Percentiles rank a stretch among this genome's conserved stretches.
Conservation (phyloP, 2,329 filamentous ascomycete species). For the Fusarium xylarioides region DNA sequence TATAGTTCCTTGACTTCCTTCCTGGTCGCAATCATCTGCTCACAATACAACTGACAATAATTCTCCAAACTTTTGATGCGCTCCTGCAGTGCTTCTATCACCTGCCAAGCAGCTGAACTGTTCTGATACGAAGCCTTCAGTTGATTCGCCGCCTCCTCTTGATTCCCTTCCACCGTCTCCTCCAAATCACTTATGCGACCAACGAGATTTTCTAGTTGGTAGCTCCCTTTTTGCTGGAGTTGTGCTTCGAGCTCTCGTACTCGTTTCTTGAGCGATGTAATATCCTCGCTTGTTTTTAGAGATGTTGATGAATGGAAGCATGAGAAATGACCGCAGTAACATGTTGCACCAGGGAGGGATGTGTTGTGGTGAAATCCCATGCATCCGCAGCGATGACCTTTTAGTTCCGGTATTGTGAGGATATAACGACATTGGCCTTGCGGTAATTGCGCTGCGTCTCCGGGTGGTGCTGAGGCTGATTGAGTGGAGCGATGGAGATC, state of each 20-base stretch:
- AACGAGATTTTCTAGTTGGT: neutral
- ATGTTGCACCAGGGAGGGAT: constrained; percentile 2
- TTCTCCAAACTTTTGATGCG: constrained; percentile 6
- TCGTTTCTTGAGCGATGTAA: neutral
- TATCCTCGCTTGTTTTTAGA: neutral
- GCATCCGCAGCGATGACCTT: constrained; percentile 17
- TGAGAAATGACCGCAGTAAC: constrained; percentile 17
- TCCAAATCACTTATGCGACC: constrained; percentile 2
- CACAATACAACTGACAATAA: neutral
- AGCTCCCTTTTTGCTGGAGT: neutral
- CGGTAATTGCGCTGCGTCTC: neutral
- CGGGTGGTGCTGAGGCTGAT: constrained; percentile 19
- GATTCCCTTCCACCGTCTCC: constrained; percentile 1
- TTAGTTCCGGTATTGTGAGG: constrained; percentile 13
- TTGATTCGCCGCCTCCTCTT: neutral
- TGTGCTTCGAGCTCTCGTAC: neutral
- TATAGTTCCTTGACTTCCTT: constrained; percentile 1
- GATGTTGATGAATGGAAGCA: constrained; percentile 13
- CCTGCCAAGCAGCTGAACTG: constrained; percentile 11
- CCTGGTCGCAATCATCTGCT: constrained; percentile 1
- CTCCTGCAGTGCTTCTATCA: constrained; percentile 5
- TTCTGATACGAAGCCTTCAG: constrained; percentile 16
- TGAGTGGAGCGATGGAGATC: constrained; percentile 7
- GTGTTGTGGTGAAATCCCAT: constrained; percentile 25
- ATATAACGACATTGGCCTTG: constrained; percentile 23